phyloP scores from a whole-genome alignment of 1,284 basidiomycete species.

The Salmacisia buchloeana region DNA sequence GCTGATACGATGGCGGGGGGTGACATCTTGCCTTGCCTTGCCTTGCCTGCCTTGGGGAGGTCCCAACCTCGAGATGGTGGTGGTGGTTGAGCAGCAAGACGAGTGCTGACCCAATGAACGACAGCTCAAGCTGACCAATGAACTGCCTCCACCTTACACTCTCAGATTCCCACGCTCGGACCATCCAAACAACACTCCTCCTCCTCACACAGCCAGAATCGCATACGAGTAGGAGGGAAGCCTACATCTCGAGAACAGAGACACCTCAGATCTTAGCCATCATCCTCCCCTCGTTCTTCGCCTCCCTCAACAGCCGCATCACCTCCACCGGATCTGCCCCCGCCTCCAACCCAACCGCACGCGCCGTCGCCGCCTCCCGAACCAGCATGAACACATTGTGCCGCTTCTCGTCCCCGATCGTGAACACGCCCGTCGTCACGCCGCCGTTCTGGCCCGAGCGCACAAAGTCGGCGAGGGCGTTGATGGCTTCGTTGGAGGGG shows the following conservation, averaged over 20 bases:
- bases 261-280: slow-evolving; percentile 27
- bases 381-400: slow-evolving; percentile 51
- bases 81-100: too few relatives aligned
- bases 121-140: not conserved
- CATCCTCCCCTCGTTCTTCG: slow-evolving; percentile 64
- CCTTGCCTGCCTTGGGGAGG: not conserved
- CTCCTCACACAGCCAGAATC: too few relatives aligned
- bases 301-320: slow-evolving; percentile 69
- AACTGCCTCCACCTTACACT: not conserved
- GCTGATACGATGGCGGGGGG: not conserved
- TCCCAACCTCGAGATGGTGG: too few relatives aligned
- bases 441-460: slow-evolving; percentile 51
- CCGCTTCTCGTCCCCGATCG: slow-evolving; percentile 72
- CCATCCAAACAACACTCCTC: too few relatives aligned
- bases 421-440: slow-evolving; percentile 69
- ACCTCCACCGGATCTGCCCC: slow-evolving; percentile 58
- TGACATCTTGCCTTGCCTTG: not conserved
- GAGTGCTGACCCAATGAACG: not conserved
- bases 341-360: slow-evolving; percentile 48
- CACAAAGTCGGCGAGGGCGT: slow-evolving; percentile 53
- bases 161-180: not conserved
- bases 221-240: too few relatives aligned
- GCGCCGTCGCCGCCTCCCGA: slow-evolving; percentile 28
- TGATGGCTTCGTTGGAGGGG: slow-evolving; percentile 60
- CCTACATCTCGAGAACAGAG: not conserved